phyloP scores from a whole-genome alignment of 2,329 filamentous ascomycete genomes.

The Cladorrhinum sp. region DNA sequence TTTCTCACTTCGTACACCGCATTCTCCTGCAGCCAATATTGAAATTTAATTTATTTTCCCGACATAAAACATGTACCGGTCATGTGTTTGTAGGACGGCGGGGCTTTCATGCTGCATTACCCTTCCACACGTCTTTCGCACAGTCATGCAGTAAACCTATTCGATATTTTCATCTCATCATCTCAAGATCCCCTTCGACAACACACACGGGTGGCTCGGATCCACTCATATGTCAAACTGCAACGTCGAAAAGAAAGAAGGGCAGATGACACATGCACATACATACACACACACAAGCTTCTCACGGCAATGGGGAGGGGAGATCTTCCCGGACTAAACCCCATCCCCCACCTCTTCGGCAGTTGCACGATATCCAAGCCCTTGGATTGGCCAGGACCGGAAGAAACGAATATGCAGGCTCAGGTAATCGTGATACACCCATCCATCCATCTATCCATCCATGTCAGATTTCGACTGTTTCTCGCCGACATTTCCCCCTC shows the following conservation, averaged over 20 bases:
- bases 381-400: slow-evolving; percentile 3
- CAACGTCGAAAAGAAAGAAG: background rate
- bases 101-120: no score
- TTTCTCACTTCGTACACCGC: background rate
- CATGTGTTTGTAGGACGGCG: background rate
- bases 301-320: slow-evolving; percentile 5
- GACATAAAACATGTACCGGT: slow-evolving; percentile 10
- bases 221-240: background rate
- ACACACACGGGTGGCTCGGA: no score
- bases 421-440: background rate
- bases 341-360: background rate
- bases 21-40: slow-evolving; percentile 13
- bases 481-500: background rate
- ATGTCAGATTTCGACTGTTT: background rate
- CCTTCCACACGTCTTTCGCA: no score
- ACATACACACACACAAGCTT: slow-evolving; percentile 2
- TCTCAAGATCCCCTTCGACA: background rate
- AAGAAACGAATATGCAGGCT: slow-evolving; percentile 4
- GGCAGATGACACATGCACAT: background rate
- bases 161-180: no score
- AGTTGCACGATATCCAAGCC: slow-evolving; percentile 8
- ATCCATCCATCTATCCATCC: background rate
- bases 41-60: slow-evolving; percentile 15
- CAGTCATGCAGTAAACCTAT: no score
- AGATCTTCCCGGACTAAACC: slow-evolving; percentile 11